Base-by-base conservation (phyloP, 148 eudicot genomes). In the Rhododendron ferrugineum region DNA sequence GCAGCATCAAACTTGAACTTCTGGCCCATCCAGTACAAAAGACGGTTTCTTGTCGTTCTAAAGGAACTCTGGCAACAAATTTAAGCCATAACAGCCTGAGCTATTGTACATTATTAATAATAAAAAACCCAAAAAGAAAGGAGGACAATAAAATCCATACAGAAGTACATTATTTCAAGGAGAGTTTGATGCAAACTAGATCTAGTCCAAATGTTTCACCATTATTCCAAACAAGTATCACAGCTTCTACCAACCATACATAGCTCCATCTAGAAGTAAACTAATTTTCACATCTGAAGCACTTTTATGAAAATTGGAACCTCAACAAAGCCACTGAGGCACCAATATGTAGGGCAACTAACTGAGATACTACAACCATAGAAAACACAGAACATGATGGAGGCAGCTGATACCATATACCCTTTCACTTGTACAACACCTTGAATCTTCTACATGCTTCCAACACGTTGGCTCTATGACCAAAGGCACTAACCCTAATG, bases 401-500 rank as follows among this genome's bases (percentile, higher is more conserved):
- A 16, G 22, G 60, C 60, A 54, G 23, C 60, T 54, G 22, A 54
- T 54, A 54, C 60, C 22, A 18, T 54, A 16, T 54, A 18, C 4
- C 6, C 22, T 75, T 81, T 90, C 87, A 96, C 92, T 92, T 92
- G 95, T 96, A 96, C 56, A 96, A 58, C 87, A 93, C 88, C 92
- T 90, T 93, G 91, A 96, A 96, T 93, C 99, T 93, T 85, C 93
- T 87, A 84, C 97, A 94, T 47, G 99, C 99, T 89, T 94, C 99
- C 89, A 60, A 87, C 32, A 96, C 93, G 84, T 96, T 96, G 60
- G 88, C 94, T 84, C 93, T 89, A 64, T 85, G 87, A 34, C 94
- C 98, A 79, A 94, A 96, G 40, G 98, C 95, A 76, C 94, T 89
- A 56, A 92, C 90, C 90, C 98, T 88, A 14, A 96, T 89, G 72